Percentiles rank a stretch among this genome's conserved stretches.
phyloP scores from a whole-genome alignment of 495 filamentous ascomycete species.

The Xylona heveae region DNA sequence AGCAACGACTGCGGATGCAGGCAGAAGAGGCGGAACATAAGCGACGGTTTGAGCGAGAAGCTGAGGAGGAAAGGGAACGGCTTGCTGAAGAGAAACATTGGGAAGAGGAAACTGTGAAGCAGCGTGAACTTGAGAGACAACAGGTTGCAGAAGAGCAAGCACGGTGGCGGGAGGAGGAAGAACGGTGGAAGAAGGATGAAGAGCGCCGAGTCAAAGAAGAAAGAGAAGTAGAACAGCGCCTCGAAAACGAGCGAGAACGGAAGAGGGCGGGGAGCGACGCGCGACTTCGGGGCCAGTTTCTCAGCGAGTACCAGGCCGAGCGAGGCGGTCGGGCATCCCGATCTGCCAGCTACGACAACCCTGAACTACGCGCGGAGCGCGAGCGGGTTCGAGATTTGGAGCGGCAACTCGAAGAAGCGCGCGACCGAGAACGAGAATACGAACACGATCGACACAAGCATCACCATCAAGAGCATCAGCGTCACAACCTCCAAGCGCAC shows the following conservation, averaged over 20 bases:
- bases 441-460: conserved; percentile 51
- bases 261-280: conserved; percentile 35
- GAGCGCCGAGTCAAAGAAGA: conserved; percentile 54
- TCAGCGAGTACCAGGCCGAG: conserved; percentile 62
- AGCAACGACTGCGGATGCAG: conserved; percentile 36
- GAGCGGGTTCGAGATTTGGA: conserved; percentile 69
- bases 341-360: conserved; percentile 2
- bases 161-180: conserved; percentile 70
- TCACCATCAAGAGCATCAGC: conserved; percentile 10
- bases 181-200: conserved; percentile 64
- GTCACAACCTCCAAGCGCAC: conserved; percentile 9
- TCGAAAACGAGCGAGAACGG: conserved; percentile 44
- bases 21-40: conserved; percentile 43
- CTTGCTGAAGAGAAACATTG: conserved; percentile 54
- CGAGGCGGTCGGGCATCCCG: conserved; percentile 4
- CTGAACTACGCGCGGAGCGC: conserved; percentile 13
- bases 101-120: conserved; percentile 53
- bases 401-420: conserved; percentile 62
- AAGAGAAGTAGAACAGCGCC: conserved; percentile 39
- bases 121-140: conserved; percentile 45
- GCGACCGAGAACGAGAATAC: conserved; percentile 70
- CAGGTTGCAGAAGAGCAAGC: conserved; percentile 55
- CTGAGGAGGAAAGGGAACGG: conserved; percentile 45
- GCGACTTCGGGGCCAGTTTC: conserved; percentile 60
- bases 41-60: conserved; percentile 37